Evolutionary conservation across 352 stramenopile genomes (phyloP).

Genomic region (Plasmopara halstedii): DNA sequence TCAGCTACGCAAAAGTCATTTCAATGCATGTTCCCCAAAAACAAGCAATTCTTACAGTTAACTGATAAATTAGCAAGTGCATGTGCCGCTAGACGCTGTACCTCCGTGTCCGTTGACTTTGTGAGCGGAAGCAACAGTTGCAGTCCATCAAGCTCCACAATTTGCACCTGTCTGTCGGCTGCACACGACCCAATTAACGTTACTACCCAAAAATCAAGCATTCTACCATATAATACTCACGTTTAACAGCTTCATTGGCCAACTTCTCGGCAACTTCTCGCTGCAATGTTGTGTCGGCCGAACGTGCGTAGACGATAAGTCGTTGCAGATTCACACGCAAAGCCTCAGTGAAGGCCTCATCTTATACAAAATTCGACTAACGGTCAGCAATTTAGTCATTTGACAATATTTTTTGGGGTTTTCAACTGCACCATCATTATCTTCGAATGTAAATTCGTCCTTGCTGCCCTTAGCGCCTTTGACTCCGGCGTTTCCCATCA

Average conservation of each 20-base stretch:
- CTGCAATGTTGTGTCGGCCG: conserved; percentile 83
- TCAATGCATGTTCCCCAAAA: not conserved
- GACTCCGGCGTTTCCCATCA: conserved; percentile 49
- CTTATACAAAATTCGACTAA: conserved; percentile 20
- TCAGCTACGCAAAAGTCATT: conserved; percentile 48
- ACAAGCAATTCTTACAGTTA: conserved; percentile 50
- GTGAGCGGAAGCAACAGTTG: conserved; percentile 90
- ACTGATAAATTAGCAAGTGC: conserved; percentile 92
- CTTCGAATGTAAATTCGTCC: conserved; percentile 78
- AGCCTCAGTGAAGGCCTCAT: conserved; percentile 83
- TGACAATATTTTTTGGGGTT: not conserved
- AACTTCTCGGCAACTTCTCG: conserved; percentile 92
- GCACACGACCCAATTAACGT: not conserved
- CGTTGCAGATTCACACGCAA: conserved; percentile 87
- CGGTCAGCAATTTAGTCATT: not conserved
- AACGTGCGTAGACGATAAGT: conserved; percentile 90
- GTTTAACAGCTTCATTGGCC: conserved; percentile 92
- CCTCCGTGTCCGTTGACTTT: conserved; percentile 88
- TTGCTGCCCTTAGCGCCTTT: conserved; percentile 59
- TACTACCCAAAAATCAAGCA: not conserved
- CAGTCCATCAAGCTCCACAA: conserved; percentile 90
- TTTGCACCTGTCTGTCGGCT: conserved; percentile 91
- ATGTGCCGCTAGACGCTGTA: conserved; percentile 90
- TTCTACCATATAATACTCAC: conserved; percentile 24
- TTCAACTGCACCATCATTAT: conserved; percentile 31